These are phyloP conservation scores for Colletotrichum higginsianum DNA, from an alignment of 2,329 filamentous ascomycete species.

Conservation along the genomic window DNA sequence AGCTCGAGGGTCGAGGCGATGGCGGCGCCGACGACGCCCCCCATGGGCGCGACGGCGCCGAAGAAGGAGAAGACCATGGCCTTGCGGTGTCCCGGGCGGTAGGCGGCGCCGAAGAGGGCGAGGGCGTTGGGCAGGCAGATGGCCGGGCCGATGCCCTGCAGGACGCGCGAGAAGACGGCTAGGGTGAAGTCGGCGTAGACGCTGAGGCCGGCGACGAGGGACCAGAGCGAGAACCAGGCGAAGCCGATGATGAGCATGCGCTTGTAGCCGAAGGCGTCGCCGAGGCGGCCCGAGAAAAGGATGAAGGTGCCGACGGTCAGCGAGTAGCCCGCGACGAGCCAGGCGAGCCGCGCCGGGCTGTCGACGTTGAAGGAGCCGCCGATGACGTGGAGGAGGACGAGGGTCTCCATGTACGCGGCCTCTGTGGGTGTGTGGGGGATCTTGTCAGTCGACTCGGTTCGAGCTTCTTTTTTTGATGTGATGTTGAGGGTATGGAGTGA, in stretches of 20 bases:
- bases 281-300: slow-evolving; percentile 70
- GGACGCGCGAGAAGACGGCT: slow-evolving; percentile 59
- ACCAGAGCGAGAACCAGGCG: slow-evolving; percentile 69
- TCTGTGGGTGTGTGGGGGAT: slow-evolving; percentile 46
- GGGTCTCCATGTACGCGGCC: slow-evolving; percentile 48
- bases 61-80: slow-evolving; percentile 72
- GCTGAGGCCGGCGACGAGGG: slow-evolving; percentile 63
- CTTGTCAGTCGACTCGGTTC: slow-evolving; percentile 18
- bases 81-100: slow-evolving; percentile 70
- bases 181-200: slow-evolving; percentile 45
- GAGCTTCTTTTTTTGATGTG: slow-evolving; percentile 35
- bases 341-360: slow-evolving; percentile 61
- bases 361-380: slow-evolving; percentile 33
- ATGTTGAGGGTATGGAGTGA: slow-evolving; percentile 54
- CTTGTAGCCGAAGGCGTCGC: slow-evolving; percentile 72
- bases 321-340: slow-evolving; percentile 72
- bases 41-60: slow-evolving; percentile 62
- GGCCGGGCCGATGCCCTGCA: slow-evolving; percentile 74
- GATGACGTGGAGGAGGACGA: slow-evolving; percentile 36
- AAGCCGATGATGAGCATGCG: slow-evolving; percentile 69
- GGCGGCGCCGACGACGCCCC: slow-evolving; percentile 59
- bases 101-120: slow-evolving; percentile 72
- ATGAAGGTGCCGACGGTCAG: slow-evolving; percentile 72
- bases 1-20: slow-evolving; percentile 57
- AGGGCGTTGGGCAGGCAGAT: slow-evolving; percentile 75